Percentiles rank a stretch among this genome's conserved stretches.
These are phyloP conservation scores for Mucuna pruriens DNA, from an alignment of 306 rosid species.

Conservation along the genomic window DNA sequence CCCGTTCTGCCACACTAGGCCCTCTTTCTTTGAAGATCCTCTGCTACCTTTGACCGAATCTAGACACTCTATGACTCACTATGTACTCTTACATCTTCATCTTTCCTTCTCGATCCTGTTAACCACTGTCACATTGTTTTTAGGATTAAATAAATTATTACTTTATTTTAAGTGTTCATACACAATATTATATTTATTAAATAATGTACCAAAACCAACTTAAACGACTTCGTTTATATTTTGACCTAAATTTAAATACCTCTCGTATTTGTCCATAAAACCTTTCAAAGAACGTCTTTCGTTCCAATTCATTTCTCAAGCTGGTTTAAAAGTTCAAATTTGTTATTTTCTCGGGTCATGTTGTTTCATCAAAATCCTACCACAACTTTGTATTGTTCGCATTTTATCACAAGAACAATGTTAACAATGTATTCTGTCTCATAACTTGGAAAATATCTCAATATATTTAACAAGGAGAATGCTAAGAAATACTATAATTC, in stretches of 20 bases:
- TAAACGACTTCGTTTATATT: not conserved
- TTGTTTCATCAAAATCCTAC: not conserved
- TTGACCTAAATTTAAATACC: not conserved
- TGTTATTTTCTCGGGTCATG: not conserved
- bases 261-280: not conserved
- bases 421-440: not conserved
- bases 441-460: not conserved
- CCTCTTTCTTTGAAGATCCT: conserved; percentile 40
- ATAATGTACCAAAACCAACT: not conserved
- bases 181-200: not conserved
- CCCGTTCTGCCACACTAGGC: conserved; percentile 28
- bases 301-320: not conserved
- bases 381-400: not conserved
- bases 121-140: not conserved
- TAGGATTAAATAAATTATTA: not conserved
- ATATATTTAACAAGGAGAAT: not conserved
- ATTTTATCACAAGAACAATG: not conserved
- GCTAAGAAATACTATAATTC: not conserved
- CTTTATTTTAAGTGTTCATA: no score
- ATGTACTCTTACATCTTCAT: not conserved
- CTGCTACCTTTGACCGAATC: conserved; percentile 66
- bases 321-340: not conserved
- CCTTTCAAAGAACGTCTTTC: not conserved
- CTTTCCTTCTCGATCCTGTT: not conserved
- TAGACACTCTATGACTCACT: conserved; percentile 48